These are phyloP conservation scores for Botrytis fabae DNA, from an alignment of 2,329 filamentous ascomycete species.

Conservation along the genomic window DNA sequence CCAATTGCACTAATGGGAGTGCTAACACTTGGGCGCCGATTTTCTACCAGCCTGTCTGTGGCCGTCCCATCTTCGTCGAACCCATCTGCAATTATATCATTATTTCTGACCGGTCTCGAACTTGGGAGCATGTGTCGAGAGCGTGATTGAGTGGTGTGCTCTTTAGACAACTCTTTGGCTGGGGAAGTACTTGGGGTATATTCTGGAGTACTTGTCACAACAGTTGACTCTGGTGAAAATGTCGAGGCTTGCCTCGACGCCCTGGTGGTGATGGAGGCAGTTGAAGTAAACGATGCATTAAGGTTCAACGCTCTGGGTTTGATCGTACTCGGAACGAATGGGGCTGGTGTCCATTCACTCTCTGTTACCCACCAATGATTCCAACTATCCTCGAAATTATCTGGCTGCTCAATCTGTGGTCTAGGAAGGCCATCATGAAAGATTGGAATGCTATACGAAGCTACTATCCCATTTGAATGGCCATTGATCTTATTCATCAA, in stretches of 20 bases:
- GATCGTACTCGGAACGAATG: constrained; percentile 30
- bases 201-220: constrained; percentile 23
- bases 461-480: background rate
- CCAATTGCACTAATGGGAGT: background rate
- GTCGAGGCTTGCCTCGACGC: constrained; percentile 30
- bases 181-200: constrained; percentile 23
- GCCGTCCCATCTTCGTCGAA: background rate
- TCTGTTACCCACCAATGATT: background rate
- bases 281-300: constrained; percentile 24
- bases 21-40: constrained; percentile 19
- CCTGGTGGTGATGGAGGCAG: constrained; percentile 30
- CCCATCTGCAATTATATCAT: background rate
- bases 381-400: constrained; percentile 27
- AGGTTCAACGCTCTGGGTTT: constrained; percentile 35
- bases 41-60: background rate
- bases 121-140: constrained; percentile 33
- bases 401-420: constrained; percentile 7
- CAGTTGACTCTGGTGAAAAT: constrained; percentile 27
- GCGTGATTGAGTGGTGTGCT: constrained; percentile 20
- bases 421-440: constrained; percentile 31
- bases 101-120: constrained; percentile 19
- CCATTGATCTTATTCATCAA: background rate
- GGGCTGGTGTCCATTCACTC: constrained; percentile 26
- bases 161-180: constrained; percentile 18
- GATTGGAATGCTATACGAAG: constrained; percentile 18